A percentile compares a stretch with the other conserved stretches of the same genome.
phyloP scores from a whole-genome alignment of 140 eudicot genomes.

The Flaveria floridana region DNA sequence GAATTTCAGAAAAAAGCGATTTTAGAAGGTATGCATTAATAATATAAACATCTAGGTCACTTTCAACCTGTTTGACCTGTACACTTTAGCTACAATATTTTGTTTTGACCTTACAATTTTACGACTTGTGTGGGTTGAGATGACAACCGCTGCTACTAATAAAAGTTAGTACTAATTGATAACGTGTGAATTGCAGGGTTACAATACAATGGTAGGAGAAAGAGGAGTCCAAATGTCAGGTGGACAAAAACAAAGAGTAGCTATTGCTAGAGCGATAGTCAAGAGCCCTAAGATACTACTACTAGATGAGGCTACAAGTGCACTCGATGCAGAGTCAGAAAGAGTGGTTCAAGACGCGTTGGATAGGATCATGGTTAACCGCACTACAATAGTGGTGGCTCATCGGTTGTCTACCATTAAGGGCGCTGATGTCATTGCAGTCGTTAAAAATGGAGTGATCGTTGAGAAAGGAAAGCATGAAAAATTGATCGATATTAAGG shows the following conservation, averaged over 20 bases:
- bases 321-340: conserved; percentile 83
- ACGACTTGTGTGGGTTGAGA: not conserved
- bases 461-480: conserved; percentile 84
- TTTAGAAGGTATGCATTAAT: too few relatives aligned
- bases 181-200: conserved; percentile 48
- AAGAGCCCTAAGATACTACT: conserved; percentile 73
- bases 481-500: conserved; percentile 47
- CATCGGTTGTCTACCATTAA: conserved; percentile 73
- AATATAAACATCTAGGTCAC: too few relatives aligned
- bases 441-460: conserved; percentile 66
- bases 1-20: too few relatives aligned
- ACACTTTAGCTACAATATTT: too few relatives aligned
- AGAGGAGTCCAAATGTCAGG: conserved; percentile 82
- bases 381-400: conserved; percentile 82
- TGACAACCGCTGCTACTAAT: not conserved
- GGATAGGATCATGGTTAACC: conserved; percentile 63
- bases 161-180: not conserved
- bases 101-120: not conserved
- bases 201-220: conserved; percentile 83
- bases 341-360: conserved; percentile 78
- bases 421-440: conserved; percentile 70
- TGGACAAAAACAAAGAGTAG: conserved; percentile 85
- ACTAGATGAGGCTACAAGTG: conserved; percentile 84
- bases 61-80: too few relatives aligned
- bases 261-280: conserved; percentile 77